Conservation (phyloP, 441 rosid species). For the Pelargonium fulgidum region DNA sequence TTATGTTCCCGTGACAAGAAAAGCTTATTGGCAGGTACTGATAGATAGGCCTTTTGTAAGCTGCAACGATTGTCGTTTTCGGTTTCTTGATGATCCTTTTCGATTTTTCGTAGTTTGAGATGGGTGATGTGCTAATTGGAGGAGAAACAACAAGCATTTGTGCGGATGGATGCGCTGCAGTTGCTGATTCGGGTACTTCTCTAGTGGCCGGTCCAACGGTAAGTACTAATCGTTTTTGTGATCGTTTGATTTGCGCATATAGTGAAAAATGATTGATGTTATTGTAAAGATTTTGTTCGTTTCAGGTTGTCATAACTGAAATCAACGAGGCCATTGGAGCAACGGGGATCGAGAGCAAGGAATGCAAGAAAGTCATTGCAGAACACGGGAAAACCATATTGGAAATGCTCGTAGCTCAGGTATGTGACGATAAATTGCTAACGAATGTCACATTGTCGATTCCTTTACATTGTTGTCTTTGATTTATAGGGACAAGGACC, state of each 20-base stretch:
- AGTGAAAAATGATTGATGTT: neutral
- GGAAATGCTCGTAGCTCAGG: slow-evolving; percentile 60
- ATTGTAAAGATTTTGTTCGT: neutral
- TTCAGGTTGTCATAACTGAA: slow-evolving; percentile 58
- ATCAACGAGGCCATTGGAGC: slow-evolving; percentile 82
- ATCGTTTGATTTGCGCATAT: neutral
- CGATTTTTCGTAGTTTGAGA: slow-evolving; percentile 39
- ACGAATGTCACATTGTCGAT: neutral
- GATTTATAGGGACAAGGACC: slow-evolving; percentile 39
- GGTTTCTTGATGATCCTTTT: slow-evolving; percentile 1
- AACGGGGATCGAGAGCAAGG: slow-evolving; percentile 53
- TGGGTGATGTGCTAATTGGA: slow-evolving; percentile 62
- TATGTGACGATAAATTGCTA: slow-evolving; percentile 16
- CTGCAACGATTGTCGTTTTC: neutral
- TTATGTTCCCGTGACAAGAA: slow-evolving; percentile 53
- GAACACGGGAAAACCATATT: slow-evolving; percentile 64
- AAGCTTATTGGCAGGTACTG: slow-evolving; percentile 78
- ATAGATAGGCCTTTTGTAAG: neutral
- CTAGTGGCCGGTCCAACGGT: slow-evolving; percentile 75
- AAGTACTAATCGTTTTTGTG: slow-evolving; percentile 17
- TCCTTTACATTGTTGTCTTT: neutral
- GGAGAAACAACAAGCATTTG: slow-evolving; percentile 59
- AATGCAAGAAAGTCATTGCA: slow-evolving; percentile 63
- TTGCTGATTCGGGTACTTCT: slow-evolving; percentile 80
- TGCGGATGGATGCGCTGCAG: slow-evolving; percentile 55